Percentiles rank a stretch among this genome's conserved stretches.
Conservation (phyloP, 805 yeast genomes). For the Dipodascus albidus region DNA sequence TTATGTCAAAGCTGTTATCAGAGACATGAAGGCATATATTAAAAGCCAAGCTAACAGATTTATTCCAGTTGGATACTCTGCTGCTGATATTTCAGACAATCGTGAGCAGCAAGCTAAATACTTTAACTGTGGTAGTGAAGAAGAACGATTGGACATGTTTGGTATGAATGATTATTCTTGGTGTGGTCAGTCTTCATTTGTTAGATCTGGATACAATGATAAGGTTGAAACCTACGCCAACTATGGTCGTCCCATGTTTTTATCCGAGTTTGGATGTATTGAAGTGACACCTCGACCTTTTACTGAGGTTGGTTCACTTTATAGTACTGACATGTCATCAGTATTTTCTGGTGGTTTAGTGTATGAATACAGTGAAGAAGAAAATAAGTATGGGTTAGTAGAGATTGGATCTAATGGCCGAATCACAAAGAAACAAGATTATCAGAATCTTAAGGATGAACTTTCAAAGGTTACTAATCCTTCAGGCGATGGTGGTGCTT, state of each 20-base stretch:
- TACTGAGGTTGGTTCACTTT: conserved; percentile 67
- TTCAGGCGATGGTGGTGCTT: conserved; percentile 62
- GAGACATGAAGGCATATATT: conserved; percentile 79
- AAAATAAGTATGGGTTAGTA: conserved; percentile 74
- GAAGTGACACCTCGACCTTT: conserved; percentile 61
- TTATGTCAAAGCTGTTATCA: conserved; percentile 86
- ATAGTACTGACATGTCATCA: conserved; percentile 62
- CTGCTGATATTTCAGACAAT: conserved; percentile 76
- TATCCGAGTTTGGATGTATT: conserved; percentile 88
- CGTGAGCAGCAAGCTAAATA: conserved; percentile 67
- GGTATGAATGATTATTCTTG: conserved; percentile 93
- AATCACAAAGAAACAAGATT: conserved; percentile 52
- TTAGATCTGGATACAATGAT: conserved; percentile 43
- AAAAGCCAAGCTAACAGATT: conserved; percentile 47
- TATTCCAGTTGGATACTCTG: conserved; percentile 92
- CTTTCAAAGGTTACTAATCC: conserved; percentile 48
- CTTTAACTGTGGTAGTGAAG: conserved; percentile 80
- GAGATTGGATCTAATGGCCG: conserved; percentile 35
- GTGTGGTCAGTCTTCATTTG: conserved; percentile 75
- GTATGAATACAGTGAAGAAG: conserved; percentile 79
- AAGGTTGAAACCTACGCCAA: conserved; percentile 58
- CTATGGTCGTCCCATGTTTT: conserved; percentile 71
- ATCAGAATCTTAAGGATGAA: conserved; percentile 41
- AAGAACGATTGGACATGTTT: conserved; percentile 77
- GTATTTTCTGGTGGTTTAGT: conserved; percentile 94